These are phyloP conservation scores for Houttuynia cordata DNA, from an alignment of 164 flowering plant species.

Conservation along the genomic window DNA sequence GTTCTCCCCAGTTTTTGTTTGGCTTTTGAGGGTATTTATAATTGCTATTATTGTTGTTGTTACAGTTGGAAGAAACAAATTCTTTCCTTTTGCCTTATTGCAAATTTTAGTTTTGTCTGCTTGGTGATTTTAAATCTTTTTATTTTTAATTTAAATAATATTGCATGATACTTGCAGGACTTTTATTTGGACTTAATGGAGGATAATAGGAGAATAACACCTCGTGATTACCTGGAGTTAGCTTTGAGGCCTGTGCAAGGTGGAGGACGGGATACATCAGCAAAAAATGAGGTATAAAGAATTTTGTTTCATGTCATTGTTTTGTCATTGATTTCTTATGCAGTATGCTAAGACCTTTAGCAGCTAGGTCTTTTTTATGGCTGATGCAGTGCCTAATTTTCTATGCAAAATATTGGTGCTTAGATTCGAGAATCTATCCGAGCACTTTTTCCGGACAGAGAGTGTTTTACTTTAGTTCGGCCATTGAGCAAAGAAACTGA, in stretches of 20 bases:
- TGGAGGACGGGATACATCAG: constrained; percentile 51
- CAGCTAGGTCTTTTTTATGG: too few relatives aligned
- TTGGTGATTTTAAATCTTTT: constrained; percentile 1
- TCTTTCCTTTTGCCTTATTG: neutral
- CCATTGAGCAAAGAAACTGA: constrained; percentile 81
- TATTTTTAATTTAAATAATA: neutral
- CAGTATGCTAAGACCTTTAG: neutral
- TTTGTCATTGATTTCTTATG: neutral
- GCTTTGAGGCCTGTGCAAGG: constrained; percentile 90
- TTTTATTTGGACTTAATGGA: constrained; percentile 86
- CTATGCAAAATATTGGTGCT: constrained; percentile 8
- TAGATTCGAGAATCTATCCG: constrained; percentile 95
- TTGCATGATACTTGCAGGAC: constrained; percentile 38
- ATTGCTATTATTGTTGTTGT: neutral
- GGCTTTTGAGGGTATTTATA: constrained; percentile 84
- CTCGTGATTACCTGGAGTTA: constrained; percentile 95
- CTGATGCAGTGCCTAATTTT: constrained; percentile 4
- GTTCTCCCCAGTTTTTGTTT: constrained; percentile 95
- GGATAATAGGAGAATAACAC: constrained; percentile 78
- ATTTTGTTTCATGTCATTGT: neutral
- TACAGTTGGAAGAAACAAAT: neutral
- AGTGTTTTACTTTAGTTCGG: constrained; percentile 90
- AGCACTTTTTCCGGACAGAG: constrained; percentile 95
- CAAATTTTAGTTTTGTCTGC: neutral
- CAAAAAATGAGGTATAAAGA: constrained; percentile 81